These are phyloP conservation scores for Scleromitrula shiraiana DNA, from an alignment of 2,329 filamentous ascomycete genomes.

Conservation along the genomic window DNA sequence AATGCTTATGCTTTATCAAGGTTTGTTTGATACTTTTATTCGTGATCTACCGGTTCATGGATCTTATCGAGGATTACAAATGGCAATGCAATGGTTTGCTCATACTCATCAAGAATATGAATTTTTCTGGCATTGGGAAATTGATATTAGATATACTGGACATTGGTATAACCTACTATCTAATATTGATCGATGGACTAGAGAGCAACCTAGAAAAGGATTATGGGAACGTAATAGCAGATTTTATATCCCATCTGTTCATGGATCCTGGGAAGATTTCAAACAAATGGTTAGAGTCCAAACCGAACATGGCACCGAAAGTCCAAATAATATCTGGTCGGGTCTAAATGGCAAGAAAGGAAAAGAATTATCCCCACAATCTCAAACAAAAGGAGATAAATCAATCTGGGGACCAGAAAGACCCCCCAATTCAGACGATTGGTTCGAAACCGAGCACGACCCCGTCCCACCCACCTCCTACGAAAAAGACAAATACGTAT, in stretches of 20 bases:
- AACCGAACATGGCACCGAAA: constrained; percentile 59
- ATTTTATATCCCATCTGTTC: constrained; percentile 69
- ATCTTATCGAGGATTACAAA: constrained; percentile 84
- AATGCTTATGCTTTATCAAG: constrained; percentile 85
- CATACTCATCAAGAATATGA: constrained; percentile 84
- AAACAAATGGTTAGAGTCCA: constrained; percentile 69
- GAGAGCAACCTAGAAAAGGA: constrained; percentile 66
- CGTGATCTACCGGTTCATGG: constrained; percentile 74
- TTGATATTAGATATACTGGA: constrained; percentile 84
- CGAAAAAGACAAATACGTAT: constrained; percentile 72
- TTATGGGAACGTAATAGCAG: constrained; percentile 74
- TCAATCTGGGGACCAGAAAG: constrained; percentile 80
- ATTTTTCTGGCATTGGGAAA: constrained; percentile 92
- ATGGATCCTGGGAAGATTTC: constrained; percentile 75
- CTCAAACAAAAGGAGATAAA: constrained; percentile 41
- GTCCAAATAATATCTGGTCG: constrained; percentile 60
- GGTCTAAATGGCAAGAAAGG: constrained; percentile 32
- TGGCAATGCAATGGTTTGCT: constrained; percentile 93
- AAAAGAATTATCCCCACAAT: too few species aligned
- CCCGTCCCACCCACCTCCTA: constrained; percentile 62
- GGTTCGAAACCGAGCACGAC: constrained; percentile 66
- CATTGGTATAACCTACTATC: constrained; percentile 73
- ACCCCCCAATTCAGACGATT: constrained; percentile 58
- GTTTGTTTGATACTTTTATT: constrained; percentile 68
- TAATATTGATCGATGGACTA: constrained; percentile 61